Conservation (phyloP, 2,329 filamentous ascomycete species). For the Fusarium lateritium region DNA sequence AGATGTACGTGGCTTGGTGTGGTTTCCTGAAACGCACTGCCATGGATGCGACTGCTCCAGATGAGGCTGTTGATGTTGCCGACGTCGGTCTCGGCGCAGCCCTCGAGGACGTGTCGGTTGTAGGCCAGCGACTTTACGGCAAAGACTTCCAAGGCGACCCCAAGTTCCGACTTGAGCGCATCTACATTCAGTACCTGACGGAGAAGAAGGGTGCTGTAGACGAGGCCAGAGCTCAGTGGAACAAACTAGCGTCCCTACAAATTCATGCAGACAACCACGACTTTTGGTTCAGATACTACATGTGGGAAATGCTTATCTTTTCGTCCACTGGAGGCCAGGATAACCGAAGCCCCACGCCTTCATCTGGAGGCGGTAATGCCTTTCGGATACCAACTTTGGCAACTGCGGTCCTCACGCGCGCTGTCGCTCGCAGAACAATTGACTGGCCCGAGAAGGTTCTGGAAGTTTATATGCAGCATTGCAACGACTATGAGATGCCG, state of each 20-base stretch:
- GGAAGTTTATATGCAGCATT: constrained; percentile 82
- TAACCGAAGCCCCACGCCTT: constrained; percentile 68
- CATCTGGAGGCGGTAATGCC: constrained; percentile 58
- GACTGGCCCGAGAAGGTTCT: constrained; percentile 85
- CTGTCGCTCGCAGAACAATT: constrained; percentile 72
- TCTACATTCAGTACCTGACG: constrained; percentile 91
- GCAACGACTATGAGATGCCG: constrained; percentile 90
- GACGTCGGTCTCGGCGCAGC: constrained; percentile 91
- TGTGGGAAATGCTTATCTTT: constrained; percentile 86
- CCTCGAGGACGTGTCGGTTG: constrained; percentile 86
- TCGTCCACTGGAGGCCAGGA: constrained; percentile 58
- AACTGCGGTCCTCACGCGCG: constrained; percentile 82
- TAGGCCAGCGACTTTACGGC: constrained; percentile 81
- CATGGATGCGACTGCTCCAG: constrained; percentile 79
- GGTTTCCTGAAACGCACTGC: constrained; percentile 91
- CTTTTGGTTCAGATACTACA: constrained; percentile 94
- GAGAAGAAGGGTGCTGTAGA: constrained; percentile 85
- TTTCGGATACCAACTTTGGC: constrained; percentile 79
- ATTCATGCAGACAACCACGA: constrained; percentile 84
- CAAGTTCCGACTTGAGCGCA: constrained; percentile 88
- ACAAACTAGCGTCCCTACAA: constrained; percentile 74
- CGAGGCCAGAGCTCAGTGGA: constrained; percentile 84
- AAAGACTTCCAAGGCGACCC: constrained; percentile 87
- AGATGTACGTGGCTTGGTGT: constrained; percentile 95
- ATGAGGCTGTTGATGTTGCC: constrained; percentile 89